A percentile compares a stretch with the other conserved stretches of the same genome.
Evolutionary conservation across 1,284 basidiomycete genomes (phyloP).

Genomic region (Coniophora puteana): DNA sequence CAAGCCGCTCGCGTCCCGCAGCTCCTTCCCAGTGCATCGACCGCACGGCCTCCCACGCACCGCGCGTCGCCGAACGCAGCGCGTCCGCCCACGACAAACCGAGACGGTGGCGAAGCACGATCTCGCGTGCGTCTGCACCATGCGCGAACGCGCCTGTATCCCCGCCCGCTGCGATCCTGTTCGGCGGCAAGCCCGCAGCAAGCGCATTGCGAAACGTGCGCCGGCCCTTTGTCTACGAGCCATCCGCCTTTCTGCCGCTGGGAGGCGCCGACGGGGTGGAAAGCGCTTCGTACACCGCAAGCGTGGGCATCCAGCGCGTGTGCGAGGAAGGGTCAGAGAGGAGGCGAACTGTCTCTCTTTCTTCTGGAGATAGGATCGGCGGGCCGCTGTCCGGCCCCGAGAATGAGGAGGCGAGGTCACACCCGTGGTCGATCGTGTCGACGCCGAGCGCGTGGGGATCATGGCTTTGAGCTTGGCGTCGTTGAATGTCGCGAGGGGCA

Average conservation of each 20-base stretch:
- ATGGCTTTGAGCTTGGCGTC: slow-evolving; percentile 46
- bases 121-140: slow-evolving; percentile 57
- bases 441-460: slow-evolving; percentile 41
- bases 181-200: slow-evolving; percentile 32
- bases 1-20: slow-evolving; percentile 30
- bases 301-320: slow-evolving; percentile 58
- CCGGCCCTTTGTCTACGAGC: too few species aligned
- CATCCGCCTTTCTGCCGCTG: too few species aligned
- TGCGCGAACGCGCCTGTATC: slow-evolving; percentile 64
- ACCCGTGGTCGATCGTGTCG: slow-evolving; percentile 50
- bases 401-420: slow-evolving; percentile 20
- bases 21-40: slow-evolving; percentile 47
- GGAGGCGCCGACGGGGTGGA: too few species aligned
- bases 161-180: slow-evolving; percentile 56
- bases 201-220: slow-evolving; percentile 49
- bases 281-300: slow-evolving; percentile 52
- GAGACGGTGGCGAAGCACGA: slow-evolving; percentile 55
- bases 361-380: too few species aligned
- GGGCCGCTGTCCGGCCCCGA: too few species aligned
- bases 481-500: slow-evolving; percentile 43
- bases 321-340: slow-evolving; percentile 24
- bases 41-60: slow-evolving; percentile 56
- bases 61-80: slow-evolving; percentile 56
- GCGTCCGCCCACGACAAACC: slow-evolving; percentile 52
- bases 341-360: too few species aligned